phyloP scores from a whole-genome alignment of 441 rosid genomes.

The Manihot esculenta region DNA sequence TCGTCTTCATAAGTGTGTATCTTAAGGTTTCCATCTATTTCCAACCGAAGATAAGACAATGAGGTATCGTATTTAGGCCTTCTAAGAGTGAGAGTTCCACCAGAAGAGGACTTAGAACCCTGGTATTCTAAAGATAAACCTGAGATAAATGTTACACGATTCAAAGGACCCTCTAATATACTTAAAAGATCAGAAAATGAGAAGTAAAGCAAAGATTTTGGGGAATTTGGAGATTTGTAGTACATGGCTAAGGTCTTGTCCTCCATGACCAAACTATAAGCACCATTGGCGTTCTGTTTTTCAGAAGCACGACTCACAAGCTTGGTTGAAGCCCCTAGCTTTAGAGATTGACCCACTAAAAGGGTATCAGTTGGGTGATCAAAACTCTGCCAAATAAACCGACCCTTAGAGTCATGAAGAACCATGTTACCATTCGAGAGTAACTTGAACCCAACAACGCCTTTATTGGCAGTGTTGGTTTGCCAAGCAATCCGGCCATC shows the following conservation, averaged over 20 bases:
- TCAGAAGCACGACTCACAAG: slow-evolving; percentile 35
- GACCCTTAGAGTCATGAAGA: slow-evolving; percentile 29
- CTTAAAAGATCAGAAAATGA: neutral
- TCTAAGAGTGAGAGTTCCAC: slow-evolving; percentile 2
- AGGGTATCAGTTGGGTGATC: slow-evolving; percentile 41
- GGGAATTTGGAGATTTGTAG: slow-evolving; percentile 20
- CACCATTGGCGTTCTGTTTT: slow-evolving; percentile 26
- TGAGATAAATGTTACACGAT: slow-evolving; percentile 7
- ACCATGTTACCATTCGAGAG: slow-evolving; percentile 44
- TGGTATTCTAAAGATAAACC: slow-evolving; percentile 14
- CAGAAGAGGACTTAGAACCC: neutral
- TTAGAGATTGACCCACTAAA: slow-evolving; percentile 37
- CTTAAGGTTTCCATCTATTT: slow-evolving; percentile 33
- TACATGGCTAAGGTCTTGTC: slow-evolving; percentile 30
- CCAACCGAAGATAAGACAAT: slow-evolving; percentile 26
- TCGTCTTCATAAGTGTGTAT: slow-evolving; percentile 25
- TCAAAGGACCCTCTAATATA: slow-evolving; percentile 14
- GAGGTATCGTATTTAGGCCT: slow-evolving; percentile 37
- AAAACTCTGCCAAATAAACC: slow-evolving; percentile 41
- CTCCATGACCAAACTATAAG: slow-evolving; percentile 37
- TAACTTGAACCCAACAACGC: slow-evolving; percentile 33
- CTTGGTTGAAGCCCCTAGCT: slow-evolving; percentile 17
- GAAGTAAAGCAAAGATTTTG: slow-evolving; percentile 31
- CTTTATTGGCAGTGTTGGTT: slow-evolving; percentile 35
- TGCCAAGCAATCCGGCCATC: slow-evolving; percentile 46